These are phyloP conservation scores for Earliella scabrosa DNA, from an alignment of 1,284 basidiomycete species.

Conservation along the genomic window DNA sequence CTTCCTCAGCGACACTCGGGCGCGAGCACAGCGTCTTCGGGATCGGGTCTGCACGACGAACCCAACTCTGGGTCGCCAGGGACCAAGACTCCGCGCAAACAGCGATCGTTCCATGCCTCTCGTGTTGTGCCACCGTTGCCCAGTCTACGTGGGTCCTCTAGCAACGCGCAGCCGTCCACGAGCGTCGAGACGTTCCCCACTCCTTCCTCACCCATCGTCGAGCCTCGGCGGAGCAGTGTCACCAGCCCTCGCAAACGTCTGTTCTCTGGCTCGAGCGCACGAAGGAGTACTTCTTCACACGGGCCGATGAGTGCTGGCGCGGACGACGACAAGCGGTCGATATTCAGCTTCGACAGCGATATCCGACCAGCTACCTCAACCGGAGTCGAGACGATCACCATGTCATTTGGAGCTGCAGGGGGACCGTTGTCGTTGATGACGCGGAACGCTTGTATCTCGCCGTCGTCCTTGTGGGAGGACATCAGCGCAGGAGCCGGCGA, in stretches of 20 bases:
- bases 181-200: constrained; percentile 19
- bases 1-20: constrained; percentile 41
- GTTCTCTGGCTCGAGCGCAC: constrained; percentile 58
- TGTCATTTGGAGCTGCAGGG: constrained; percentile 30
- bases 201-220: constrained; percentile 23
- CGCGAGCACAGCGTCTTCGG: constrained; percentile 26
- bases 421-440: constrained; percentile 32
- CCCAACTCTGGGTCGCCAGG: constrained; percentile 4
- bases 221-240: constrained; percentile 24
- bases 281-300: constrained; percentile 55
- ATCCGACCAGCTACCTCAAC: constrained; percentile 16
- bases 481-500: background rate
- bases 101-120: constrained; percentile 42
- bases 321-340: constrained; percentile 56
- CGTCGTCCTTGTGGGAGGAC: constrained; percentile 57
- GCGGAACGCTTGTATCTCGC: constrained; percentile 33
- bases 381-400: constrained; percentile 27
- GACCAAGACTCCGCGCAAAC: constrained; percentile 38
- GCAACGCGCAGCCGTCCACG: constrained; percentile 10
- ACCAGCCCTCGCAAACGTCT: constrained; percentile 51
- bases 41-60: constrained; percentile 24
- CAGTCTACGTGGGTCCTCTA: constrained; percentile 30
- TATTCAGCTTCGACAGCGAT: constrained; percentile 48
- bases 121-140: constrained; percentile 40
- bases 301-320: constrained; percentile 34